Base-by-base conservation (phyloP, 139 green algal genomes). In the Coccomyxa sp. region DNA sequence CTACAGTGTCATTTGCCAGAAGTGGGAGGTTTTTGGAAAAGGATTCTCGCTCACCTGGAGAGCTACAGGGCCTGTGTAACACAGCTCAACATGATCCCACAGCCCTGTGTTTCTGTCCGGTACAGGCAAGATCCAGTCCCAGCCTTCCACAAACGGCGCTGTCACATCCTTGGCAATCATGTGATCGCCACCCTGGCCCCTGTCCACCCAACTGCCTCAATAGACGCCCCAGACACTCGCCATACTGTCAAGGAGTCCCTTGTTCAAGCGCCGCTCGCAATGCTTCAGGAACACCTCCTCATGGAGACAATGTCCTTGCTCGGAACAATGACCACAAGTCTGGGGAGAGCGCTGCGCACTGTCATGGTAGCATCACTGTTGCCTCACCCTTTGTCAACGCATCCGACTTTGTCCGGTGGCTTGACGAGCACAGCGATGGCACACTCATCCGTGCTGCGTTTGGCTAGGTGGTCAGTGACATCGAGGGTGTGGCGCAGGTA, bases 161-260 rank as follows among this genome's bases (percentile, higher is more conserved):
- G 76, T 80, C 16, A 58, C 30, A 25, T 80, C 32, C 23, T 31
- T 28, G 16, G 76, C 76, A 59, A 80, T 80, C 16, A 63, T 13
- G 76, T 80, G 76, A 31, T 80, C 76, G 31, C 76, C 76, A 25
- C 76, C 76, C 23, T 80, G 76, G 31, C 76, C 76, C 30, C 76
- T 80, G 76, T 32, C 27, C 30, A 21, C 23, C 3, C n/a, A 32
- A 27, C 30, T 30, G 23, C 71, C 71, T 78, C 71, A 45, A 28
- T 78, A 28, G 1, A 51, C 71, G 31, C 25, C 71, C 18, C 71
- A 16, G 3, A 32, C 25, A 78, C 25, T 78, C 11, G 1, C 14
- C 25, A 28, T 28, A 78, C 7, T 27, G 15, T 78, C 71, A 51
- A 28, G 27, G 30, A 21, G 27, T 51, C 38, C 7, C 23, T 75